Evolutionary conservation across 176 grass and related monocot species (phyloP).

Genomic region (Oryza glumipatula): DNA sequence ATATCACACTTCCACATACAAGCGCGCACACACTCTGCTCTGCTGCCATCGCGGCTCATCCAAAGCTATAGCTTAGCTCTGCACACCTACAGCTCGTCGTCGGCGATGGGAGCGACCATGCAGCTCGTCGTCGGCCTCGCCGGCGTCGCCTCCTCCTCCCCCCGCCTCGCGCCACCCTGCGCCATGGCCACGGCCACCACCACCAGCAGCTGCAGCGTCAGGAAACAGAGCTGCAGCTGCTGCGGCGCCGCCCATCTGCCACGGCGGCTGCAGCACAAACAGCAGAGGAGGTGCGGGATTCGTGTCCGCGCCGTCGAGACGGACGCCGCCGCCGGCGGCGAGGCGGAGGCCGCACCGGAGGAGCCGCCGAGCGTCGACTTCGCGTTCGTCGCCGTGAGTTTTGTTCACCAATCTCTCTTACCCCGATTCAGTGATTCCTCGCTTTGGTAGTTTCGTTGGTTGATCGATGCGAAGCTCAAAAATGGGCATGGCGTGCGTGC

Average conservation of each 20-base stretch:
- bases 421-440: neutral
- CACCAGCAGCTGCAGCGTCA: neutral
- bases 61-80: neutral
- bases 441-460: neutral
- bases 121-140: conserved; percentile 38
- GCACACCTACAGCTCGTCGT: neutral
- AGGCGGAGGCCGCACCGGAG: neutral
- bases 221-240: conserved; percentile 19
- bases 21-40: too few relatives aligned
- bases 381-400: conserved; percentile 87
- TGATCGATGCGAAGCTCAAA: neutral
- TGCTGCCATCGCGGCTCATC: too few relatives aligned
- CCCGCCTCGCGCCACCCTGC: conserved; percentile 16
- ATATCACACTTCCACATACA: neutral
- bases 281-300: conserved; percentile 6
- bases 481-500: neutral
- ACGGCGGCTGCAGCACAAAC: neutral
- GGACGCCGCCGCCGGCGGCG: conserved; percentile 36
- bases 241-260: neutral
- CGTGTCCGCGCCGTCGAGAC: conserved; percentile 48
- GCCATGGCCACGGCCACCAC: neutral
- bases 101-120: conserved; percentile 34
- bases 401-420: neutral
- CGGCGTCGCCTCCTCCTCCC: conserved; percentile 28
- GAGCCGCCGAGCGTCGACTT: conserved; percentile 71